Evolutionary conservation across 805 yeast species (phyloP), one percentile per base, ranked within the genome.

Genomic region (Myxozyma geophila): DNA sequence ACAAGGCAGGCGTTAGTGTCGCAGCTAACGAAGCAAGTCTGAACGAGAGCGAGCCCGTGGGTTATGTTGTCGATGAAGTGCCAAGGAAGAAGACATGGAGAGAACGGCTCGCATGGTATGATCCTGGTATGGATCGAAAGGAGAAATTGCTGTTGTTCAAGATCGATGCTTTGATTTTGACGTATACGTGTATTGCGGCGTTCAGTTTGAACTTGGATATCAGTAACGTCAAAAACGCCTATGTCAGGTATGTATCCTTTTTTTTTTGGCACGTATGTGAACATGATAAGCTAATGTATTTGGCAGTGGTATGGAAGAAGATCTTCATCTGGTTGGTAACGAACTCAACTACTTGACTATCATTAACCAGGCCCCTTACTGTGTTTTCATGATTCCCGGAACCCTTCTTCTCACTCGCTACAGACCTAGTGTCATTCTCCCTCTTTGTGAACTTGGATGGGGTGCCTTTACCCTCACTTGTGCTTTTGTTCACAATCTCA

Each of bases 251-350:
- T 13, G 63, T 21, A 9, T 12, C 36, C 3, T 23, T n/a, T 40
- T n/a, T 8, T 13, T 1, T 36, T 40, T 13, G 15, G n/a, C 13
- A 5, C 12, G 2, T 15, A 7, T 39, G 70, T 79, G 39, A 82
- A 82, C 64, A 68, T 82, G 58, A 21, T 9, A 28, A 19, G 71
- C 78, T 33, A 78, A 81, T 66, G 82, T 6, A 33, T 50, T 4
- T 35, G 70, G 84, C 36, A 78, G 85, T 13, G 87, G 87, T 8
- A 81, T 85, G 86, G 76, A 81, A 62, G 82, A 81, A 64, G 87
- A 67, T 23, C 74, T 82, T 50, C 41, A 67, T 19, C 68, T 77
- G 57, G 74, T 71, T 17, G 84, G 83, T 2, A 78, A 82, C 63
- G 83, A 82, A 66, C 75, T 82, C 52, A 78, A 1, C 53, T 50